Base-by-base conservation (phyloP, 331 rosid genomes). In the Malus hybrid region DNA sequence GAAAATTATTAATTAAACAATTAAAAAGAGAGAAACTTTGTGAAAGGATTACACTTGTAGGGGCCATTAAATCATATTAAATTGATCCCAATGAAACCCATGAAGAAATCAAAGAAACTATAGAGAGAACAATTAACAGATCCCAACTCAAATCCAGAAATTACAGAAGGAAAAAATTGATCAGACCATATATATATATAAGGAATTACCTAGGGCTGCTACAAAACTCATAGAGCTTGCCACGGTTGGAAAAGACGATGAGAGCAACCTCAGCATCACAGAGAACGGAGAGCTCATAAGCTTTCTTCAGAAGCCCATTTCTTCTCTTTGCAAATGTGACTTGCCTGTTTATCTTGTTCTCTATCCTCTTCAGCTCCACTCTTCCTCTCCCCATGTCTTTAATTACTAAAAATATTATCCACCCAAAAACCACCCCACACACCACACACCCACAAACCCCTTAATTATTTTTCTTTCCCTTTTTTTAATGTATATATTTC, bases 291-390 rank as follows among this genome's bases (percentile, higher is more conserved):
- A 94, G 96, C 77, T 94, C 99, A 80, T 94, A 94, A 32, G 99
- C 99, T 77, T 94, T 94, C 96, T 94, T 94, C 71, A 94, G 84
- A 60, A 94, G 89, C 6, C 99, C 99, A 89, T 90, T 94, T 65
- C 99, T 90, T 64, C 99, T 87, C 92, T 94, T 92, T 20, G 99
- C 97, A 82, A 94, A 94, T 11, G 99, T 94, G 0, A 94, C 99
- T 32, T 94, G 99, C 83, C 99, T 94, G 97, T 94, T 94, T 87
- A 94, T 92, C 88, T 94, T 94, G 90, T 94, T 94, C 92, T 94
- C 97, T 88, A 92, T 94, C 85, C 99, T 94, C 89, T 92, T 94
- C 88, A 94, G 71, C 83, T 94, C 99, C 29, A 94, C 99, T 85
- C 97, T 90, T 88, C 99, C 97, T 73, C 99, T 94, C 50, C 99